These are phyloP conservation scores for Globisporangium lucens DNA, from an alignment of 352 stramenopile species.

Conservation along the genomic window DNA sequence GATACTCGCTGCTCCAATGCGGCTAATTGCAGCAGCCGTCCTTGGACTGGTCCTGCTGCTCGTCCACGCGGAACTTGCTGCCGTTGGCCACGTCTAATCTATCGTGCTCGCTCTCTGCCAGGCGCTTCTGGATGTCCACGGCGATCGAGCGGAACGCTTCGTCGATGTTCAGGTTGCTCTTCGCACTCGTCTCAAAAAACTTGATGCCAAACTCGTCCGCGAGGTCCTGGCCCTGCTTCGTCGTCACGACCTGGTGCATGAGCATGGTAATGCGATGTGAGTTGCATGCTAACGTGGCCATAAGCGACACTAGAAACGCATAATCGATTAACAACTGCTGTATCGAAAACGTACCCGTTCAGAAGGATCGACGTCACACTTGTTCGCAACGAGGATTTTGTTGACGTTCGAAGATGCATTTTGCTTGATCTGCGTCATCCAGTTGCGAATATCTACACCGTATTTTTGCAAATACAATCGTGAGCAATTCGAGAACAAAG, in stretches of 20 bases:
- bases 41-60: conserved; percentile 72
- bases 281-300: neutral
- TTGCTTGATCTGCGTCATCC: conserved; percentile 93
- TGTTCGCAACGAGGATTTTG: conserved; percentile 99
- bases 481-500: neutral
- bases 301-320: neutral
- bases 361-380: conserved; percentile 96
- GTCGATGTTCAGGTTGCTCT: conserved; percentile 93
- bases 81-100: conserved; percentile 87
- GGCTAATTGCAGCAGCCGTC: conserved; percentile 73
- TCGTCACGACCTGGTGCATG: conserved; percentile 78
- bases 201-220: conserved; percentile 93
- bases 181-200: conserved; percentile 94
- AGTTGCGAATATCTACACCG: conserved; percentile 81
- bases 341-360: conserved; percentile 80
- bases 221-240: conserved; percentile 91
- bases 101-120: conserved; percentile 85
- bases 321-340: neutral
- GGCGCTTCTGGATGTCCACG: conserved; percentile 87
- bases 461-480: neutral
- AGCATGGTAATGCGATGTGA: neutral
- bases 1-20: neutral
- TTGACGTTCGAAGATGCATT: conserved; percentile 99
- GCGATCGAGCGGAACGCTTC: conserved; percentile 85
- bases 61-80: conserved; percentile 84